Conservation (phyloP, 352 stramenopile species). For the Pythium volutum region DNA sequence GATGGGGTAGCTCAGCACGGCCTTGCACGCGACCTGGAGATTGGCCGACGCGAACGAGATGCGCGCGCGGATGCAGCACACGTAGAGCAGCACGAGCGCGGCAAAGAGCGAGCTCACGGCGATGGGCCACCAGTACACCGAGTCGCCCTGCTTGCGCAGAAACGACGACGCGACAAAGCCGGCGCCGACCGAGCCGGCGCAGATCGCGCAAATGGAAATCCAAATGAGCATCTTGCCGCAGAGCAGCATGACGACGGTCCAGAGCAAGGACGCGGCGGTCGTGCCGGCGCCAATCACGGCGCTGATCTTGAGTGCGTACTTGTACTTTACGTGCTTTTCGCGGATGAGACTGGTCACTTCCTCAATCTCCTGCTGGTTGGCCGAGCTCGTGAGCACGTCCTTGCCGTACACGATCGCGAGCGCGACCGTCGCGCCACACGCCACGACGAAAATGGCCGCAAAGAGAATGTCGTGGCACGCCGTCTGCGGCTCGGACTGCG, state of each 20-base stretch:
- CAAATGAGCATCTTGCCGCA: slow-evolving; percentile 65
- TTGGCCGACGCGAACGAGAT: slow-evolving; percentile 82
- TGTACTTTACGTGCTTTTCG: slow-evolving; percentile 53
- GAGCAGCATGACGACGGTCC: slow-evolving; percentile 51
- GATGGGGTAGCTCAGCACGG: slow-evolving; percentile 70
- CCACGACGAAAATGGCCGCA: slow-evolving; percentile 48
- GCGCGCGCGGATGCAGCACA: slow-evolving; percentile 50
- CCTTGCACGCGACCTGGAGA: slow-evolving; percentile 69
- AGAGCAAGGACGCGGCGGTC: slow-evolving; percentile 39
- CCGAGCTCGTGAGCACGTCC: slow-evolving; percentile 30
- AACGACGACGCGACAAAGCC: slow-evolving; percentile 38
- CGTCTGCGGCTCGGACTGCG: slow-evolving; percentile 33
- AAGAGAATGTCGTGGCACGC: slow-evolving; percentile 81
- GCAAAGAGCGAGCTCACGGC: slow-evolving; percentile 39
- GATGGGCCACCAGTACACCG: slow-evolving; percentile 50
- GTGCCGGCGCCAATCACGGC: slow-evolving; percentile 40
- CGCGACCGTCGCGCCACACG: slow-evolving; percentile 29
- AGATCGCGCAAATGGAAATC: slow-evolving; percentile 42
- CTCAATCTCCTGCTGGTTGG: slow-evolving; percentile 37
- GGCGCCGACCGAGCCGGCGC: slow-evolving; percentile 36
- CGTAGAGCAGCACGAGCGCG: slow-evolving; percentile 46
- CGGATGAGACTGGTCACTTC: slow-evolving; percentile 47
- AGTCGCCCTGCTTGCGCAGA: slow-evolving; percentile 38
- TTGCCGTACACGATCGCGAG: slow-evolving; percentile 59
- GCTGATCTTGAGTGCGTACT: slow-evolving; percentile 49